Base-by-base conservation (phyloP, 257 asterid species). In the Perilla frutescens region DNA sequence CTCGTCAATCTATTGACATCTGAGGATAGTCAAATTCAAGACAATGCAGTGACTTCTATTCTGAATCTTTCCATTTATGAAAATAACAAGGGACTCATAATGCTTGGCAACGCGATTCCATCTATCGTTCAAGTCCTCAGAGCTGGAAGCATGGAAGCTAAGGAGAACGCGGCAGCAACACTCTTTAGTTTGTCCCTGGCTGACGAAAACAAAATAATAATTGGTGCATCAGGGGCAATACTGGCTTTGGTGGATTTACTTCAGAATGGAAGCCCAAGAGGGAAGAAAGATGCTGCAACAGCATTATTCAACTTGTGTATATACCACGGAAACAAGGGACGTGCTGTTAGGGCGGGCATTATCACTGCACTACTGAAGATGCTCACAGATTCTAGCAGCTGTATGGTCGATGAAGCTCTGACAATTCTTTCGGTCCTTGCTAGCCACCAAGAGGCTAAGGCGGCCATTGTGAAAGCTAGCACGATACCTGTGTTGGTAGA, bases 151-250 rank as follows among this genome's bases (percentile, higher is more conserved):
- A 87, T 77, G 87, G 98, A 90, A 75, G 96, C 98, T 11, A 86
- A 89, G 73, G 98, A 94, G 51, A 94, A 94, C 57, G 91, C 98
- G 0, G 97, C 98, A 0, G 98, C 98, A 20, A 90, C 98, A 69
- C 89, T 94, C 51, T 94, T 94, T 67, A 83, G 96, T 71, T 60
- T 94, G 69, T 94, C 98, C 3, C 84, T 94, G 2, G 97, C 90
- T 2, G 95, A 94, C 31, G 98, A 93, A 75, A 91, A 91, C 66
- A 93, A 89, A 62, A 93, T 93, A 6, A 81, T 93, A 66, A 93
- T 93, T 3, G 98, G 98, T 0, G 97, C 97, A 10, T 94, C 98
- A 0, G 98, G 98, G 53, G 97, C 98, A 11, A 88, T 91, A 55
- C 86, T 90, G 0, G 98, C 96, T 10, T 85, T 94, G 62, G 97